Evolutionary conservation across 208 protist genomes (phyloP), one percentile per base, ranked within the genome.

Genomic region (Acanthamoeba sp.): DNA sequence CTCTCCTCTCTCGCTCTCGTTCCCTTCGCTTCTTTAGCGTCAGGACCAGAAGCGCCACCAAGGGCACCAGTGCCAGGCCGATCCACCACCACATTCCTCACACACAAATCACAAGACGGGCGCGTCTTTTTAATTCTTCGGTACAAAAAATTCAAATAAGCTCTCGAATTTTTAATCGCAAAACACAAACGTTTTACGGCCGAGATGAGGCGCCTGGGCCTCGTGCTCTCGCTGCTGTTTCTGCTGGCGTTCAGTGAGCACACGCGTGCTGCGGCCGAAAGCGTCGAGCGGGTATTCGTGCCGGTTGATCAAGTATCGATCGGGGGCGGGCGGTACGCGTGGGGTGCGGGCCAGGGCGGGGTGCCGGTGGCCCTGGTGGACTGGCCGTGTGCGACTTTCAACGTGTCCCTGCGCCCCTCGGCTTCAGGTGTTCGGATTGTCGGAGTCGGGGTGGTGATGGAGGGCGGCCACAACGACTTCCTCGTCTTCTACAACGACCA

Each of bases 391-490:
- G n/a, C 20, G 14, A 38, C n/a, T 10, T 62, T 87, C 78, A 87
- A 87, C n/a, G 78, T 38, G 12, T 62, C 78, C 45, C 27, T 87
- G 42, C 20, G 14, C 5, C n/a, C n/a, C n/a, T 10, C 78, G 14
- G 45, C 29, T 12, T 4, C 78, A 1, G 38, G 45, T 36, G 45
- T n/a, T 2, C 38, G 42, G 14, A 34, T 87, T 7, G 45, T 59
- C 5, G 45, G 45, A 22, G 45, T 87, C 3, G 78, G 78, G 24
- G 78, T 87, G 45, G 78, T 87, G 12, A 87, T 87, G 78, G 78
- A 87, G 45, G 78, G 78, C n/a, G 78, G 78, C 45, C 78, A 87
- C 78, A 87, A 87, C 78, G 78, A 87, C 78, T 87, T 87, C 78
- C 78, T 87, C 34, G 78, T 87, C 45, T 87, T 87, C 78, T 87